Conservation (phyloP, 2,329 filamentous ascomycete genomes). For the Colletotrichum sp. region DNA sequence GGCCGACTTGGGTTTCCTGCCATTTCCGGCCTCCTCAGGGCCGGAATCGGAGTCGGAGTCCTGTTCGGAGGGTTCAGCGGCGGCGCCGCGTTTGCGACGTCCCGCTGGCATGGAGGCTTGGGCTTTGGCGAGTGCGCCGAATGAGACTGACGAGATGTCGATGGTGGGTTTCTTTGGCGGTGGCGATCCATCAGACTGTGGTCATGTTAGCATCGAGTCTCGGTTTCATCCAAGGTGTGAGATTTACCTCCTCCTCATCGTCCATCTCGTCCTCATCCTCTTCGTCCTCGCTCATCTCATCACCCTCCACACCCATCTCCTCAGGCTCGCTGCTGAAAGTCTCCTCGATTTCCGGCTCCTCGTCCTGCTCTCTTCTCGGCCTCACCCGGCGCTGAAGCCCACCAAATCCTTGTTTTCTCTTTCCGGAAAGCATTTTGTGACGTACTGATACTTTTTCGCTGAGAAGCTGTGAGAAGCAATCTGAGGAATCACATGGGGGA, state of each 20-base stretch:
- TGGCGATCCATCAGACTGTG: conserved; percentile 25
- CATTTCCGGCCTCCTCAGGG: conserved; percentile 36
- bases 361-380: conserved; percentile 33
- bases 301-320: neutral
- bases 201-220: conserved; percentile 27
- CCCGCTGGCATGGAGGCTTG: conserved; percentile 67
- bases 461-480: neutral
- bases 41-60: conserved; percentile 26
- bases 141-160: conserved; percentile 71
- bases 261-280: conserved; percentile 37
- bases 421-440: conserved; percentile 12
- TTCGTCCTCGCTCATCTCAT: conserved; percentile 2
- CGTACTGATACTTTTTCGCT: neutral
- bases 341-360: conserved; percentile 30
- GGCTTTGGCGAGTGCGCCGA: conserved; percentile 88
- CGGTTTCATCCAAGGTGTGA: neutral
- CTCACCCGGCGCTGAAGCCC: conserved; percentile 44
- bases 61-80: conserved; percentile 28
- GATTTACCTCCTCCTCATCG: conserved; percentile 30
- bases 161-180: conserved; percentile 34
- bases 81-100: conserved; percentile 31
- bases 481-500: neutral
- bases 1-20: conserved; percentile 25
- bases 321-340: conserved; percentile 12
- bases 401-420: conserved; percentile 18